phyloP scores from a whole-genome alignment of 2,329 filamentous ascomycete species.

The Ascocoryne sarcoides region DNA sequence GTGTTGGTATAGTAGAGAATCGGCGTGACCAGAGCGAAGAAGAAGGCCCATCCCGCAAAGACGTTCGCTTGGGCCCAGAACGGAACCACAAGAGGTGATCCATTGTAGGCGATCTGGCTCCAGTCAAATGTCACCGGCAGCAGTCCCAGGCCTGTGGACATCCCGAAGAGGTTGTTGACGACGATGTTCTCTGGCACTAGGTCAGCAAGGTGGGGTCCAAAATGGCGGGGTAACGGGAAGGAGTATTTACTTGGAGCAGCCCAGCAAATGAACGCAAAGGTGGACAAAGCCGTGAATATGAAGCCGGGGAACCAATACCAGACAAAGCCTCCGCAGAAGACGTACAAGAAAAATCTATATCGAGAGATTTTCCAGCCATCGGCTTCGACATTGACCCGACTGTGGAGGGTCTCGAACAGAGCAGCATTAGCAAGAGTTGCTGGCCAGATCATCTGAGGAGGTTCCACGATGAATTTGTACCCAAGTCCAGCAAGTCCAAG shows the following conservation, averaged over 20 bases:
- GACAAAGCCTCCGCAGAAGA: neutral
- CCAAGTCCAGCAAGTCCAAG: constrained; percentile 54
- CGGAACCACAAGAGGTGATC: constrained; percentile 32
- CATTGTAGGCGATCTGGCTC: constrained; percentile 46
- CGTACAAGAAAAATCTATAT: constrained; percentile 2
- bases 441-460: constrained; percentile 5
- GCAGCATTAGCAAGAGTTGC: neutral
- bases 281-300: constrained; percentile 57
- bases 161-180: constrained; percentile 67
- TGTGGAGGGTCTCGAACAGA: constrained; percentile 3
- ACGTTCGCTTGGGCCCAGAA: constrained; percentile 51
- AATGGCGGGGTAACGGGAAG: constrained; percentile 51
- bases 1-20: constrained; percentile 56
- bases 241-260: constrained; percentile 52
- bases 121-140: constrained; percentile 70
- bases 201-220: constrained; percentile 40
- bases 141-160: constrained; percentile 53
- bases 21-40: constrained; percentile 50
- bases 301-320: constrained; percentile 4
- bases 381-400: neutral
- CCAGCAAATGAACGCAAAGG: constrained; percentile 68
- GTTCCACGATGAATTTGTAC: constrained; percentile 44
- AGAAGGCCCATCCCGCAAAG: constrained; percentile 42
- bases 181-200: constrained; percentile 57
- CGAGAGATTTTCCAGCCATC: neutral